Evolutionary conservation across 2,329 filamentous ascomycete species (phyloP).

Genomic region (Sphaceloma murrayae): DNA sequence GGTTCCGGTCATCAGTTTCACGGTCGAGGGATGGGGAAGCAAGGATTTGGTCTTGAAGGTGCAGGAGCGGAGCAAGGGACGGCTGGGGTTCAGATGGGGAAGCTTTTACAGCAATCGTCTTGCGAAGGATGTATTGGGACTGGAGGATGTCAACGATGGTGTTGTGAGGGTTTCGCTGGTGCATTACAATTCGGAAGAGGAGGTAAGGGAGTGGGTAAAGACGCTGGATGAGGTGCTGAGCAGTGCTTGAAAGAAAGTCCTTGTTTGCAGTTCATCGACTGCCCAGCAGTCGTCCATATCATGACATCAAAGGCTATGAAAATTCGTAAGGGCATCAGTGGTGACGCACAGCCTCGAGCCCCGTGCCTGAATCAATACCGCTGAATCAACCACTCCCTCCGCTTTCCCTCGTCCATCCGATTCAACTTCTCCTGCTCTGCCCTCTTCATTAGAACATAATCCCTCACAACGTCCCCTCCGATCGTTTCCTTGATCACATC

Average conservation of each 20-base stretch:
- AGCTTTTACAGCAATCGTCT: slow-evolving; percentile 60
- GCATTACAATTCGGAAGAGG: slow-evolving; percentile 62
- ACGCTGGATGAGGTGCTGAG: slow-evolving; percentile 41
- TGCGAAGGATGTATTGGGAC: slow-evolving; percentile 47
- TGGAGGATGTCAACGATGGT: slow-evolving; percentile 46
- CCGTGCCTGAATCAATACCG: slow-evolving; percentile 52
- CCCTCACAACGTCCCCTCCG: slow-evolving; percentile 42
- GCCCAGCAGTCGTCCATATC: too few relatives aligned
- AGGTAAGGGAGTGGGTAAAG: slow-evolving; percentile 45
- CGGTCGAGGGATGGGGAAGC: slow-evolving; percentile 48
- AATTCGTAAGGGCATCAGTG: too few relatives aligned
- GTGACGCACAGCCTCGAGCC: too few relatives aligned
- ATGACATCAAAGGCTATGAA: too few relatives aligned
- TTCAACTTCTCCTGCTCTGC: slow-evolving; percentile 46
- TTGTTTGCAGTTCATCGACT: too few relatives aligned
- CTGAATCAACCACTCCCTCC: slow-evolving; percentile 54
- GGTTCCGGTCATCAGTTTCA: slow-evolving; percentile 59
- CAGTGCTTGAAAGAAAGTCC: background rate
- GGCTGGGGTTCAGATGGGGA: slow-evolving; percentile 56
- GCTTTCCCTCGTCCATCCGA: slow-evolving; percentile 40
- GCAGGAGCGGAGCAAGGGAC: slow-evolving; percentile 43
- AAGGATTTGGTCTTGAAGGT: slow-evolving; percentile 52
- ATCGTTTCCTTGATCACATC: slow-evolving; percentile 39
- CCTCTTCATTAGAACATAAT: slow-evolving; percentile 51
- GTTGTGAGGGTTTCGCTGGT: slow-evolving; percentile 62